phyloP scores from a whole-genome alignment of 495 filamentous ascomycete genomes.

The Hypoxylon trugodes region DNA sequence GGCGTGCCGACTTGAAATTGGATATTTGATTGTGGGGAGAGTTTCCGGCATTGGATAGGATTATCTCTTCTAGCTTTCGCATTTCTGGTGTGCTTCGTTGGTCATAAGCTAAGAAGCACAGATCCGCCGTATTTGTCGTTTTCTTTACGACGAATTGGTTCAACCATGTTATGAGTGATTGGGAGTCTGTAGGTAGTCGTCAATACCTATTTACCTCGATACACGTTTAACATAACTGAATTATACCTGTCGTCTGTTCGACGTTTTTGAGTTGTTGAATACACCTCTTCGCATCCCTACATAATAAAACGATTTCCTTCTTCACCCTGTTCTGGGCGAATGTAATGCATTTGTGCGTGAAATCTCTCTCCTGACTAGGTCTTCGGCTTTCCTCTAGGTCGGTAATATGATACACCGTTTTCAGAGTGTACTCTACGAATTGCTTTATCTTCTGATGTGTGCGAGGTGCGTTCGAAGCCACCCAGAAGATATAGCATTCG shows the following conservation, averaged over 20 bases:
- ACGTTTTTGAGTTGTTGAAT: background rate
- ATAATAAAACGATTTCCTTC: slow-evolving; percentile 20
- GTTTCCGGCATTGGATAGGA: background rate
- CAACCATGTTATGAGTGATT: slow-evolving; percentile 19
- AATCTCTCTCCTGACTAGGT: background rate
- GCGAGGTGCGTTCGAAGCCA: slow-evolving; percentile 40
- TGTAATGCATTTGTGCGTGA: slow-evolving; percentile 3
- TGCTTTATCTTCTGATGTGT: background rate
- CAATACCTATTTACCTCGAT: background rate
- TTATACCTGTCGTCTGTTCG: background rate
- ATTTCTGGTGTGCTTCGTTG: slow-evolving; percentile 13
- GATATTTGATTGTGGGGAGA: background rate
- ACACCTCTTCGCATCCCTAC: background rate
- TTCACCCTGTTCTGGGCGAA: slow-evolving; percentile 21
- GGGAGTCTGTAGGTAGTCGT: slow-evolving; percentile 5
- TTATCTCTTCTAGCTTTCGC: background rate
- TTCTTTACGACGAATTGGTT: background rate
- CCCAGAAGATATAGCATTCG: slow-evolving; percentile 40
- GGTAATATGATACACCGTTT: background rate
- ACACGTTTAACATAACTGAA: background rate
- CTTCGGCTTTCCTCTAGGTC: background rate
- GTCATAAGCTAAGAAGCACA: slow-evolving; percentile 19
- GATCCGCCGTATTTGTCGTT: background rate
- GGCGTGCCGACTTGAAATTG: background rate
- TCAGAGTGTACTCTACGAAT: slow-evolving; percentile 28